These are phyloP conservation scores for Amaranthus hypochondriacus DNA, from an alignment of 148 eudicot genomes.

Conservation along the genomic window DNA sequence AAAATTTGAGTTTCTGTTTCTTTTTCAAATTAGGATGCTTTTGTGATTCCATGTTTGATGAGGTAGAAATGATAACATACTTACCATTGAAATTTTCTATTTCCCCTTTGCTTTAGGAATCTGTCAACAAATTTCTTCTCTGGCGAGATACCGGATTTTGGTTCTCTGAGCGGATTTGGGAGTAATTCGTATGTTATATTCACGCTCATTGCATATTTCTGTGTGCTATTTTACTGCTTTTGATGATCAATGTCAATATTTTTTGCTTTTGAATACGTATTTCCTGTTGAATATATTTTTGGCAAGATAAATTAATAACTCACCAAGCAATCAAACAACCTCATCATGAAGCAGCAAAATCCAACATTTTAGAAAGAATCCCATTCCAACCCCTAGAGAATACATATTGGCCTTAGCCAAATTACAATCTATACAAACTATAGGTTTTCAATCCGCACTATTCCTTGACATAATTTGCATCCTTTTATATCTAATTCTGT, in stretches of 20 bases:
- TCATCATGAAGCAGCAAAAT: no score
- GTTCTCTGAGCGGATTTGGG: conserved; percentile 68
- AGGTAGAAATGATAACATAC: neutral
- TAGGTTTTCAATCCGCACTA: no score
- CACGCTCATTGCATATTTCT: neutral
- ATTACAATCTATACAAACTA: no score
- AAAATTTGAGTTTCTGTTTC: neutral
- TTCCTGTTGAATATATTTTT: neutral
- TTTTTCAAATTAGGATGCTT: neutral
- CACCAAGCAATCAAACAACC: no score
- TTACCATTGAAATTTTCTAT: neutral
- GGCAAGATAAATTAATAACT: no score
- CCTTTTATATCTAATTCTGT: no score
- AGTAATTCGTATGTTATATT: conserved; percentile 61
- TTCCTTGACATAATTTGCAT: no score
- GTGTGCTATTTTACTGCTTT: neutral
- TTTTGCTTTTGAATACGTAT: neutral
- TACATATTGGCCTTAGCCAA: no score
- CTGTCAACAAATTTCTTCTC: conserved; percentile 89
- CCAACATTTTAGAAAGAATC: no score
- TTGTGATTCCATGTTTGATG: neutral
- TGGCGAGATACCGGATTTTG: conserved; percentile 88
- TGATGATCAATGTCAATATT: neutral
- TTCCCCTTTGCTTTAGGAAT: conserved; percentile 44
- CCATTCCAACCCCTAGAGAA: no score